These are phyloP conservation scores for Harrya chromipes DNA, from an alignment of 768 basidiomycete genomes.

Conservation along the genomic window DNA sequence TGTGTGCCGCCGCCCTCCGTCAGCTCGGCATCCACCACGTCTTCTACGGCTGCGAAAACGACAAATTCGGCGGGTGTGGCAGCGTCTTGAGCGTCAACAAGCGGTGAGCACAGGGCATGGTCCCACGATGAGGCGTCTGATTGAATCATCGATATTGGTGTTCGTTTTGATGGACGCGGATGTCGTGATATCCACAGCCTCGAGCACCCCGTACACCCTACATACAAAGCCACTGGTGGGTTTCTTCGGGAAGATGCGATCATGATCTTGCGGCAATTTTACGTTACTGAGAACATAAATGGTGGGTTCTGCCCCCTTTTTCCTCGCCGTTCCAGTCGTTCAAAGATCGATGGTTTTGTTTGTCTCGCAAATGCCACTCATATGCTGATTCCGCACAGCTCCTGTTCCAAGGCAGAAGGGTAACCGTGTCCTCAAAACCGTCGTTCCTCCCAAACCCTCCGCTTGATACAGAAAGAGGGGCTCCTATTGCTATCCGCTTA, in stretches of 20 bases:
- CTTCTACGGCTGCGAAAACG: slow-evolving; percentile 92
- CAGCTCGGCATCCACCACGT: slow-evolving; percentile 91
- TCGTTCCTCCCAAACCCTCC: slow-evolving; percentile 41
- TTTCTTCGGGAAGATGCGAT: slow-evolving; percentile 82
- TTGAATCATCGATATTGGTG: neutral
- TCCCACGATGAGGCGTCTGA: neutral
- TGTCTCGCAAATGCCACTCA: slow-evolving; percentile 4
- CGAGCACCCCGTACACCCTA: slow-evolving; percentile 66
- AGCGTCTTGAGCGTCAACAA: slow-evolving; percentile 89
- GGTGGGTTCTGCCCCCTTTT: slow-evolving; percentile 46
- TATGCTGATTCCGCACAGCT: slow-evolving; percentile 45
- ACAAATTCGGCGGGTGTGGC: slow-evolving; percentile 94
- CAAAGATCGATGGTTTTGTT: neutral
- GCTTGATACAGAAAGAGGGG: slow-evolving; percentile 3
- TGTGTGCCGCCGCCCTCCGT: slow-evolving; percentile 95
- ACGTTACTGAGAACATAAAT: slow-evolving; percentile 89
- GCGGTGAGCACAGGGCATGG: slow-evolving; percentile 41
- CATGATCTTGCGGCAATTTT: slow-evolving; percentile 82
- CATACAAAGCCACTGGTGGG: slow-evolving; percentile 73
- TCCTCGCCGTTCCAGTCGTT: no score
- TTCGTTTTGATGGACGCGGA: neutral
- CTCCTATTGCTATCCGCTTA: no score
- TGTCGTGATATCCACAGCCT: slow-evolving; percentile 42
- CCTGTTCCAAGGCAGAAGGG: slow-evolving; percentile 87
- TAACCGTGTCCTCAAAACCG: slow-evolving; percentile 82